These are phyloP conservation scores for Fusarium kyushuense DNA, from an alignment of 2,329 filamentous ascomycete species.

Conservation along the genomic window DNA sequence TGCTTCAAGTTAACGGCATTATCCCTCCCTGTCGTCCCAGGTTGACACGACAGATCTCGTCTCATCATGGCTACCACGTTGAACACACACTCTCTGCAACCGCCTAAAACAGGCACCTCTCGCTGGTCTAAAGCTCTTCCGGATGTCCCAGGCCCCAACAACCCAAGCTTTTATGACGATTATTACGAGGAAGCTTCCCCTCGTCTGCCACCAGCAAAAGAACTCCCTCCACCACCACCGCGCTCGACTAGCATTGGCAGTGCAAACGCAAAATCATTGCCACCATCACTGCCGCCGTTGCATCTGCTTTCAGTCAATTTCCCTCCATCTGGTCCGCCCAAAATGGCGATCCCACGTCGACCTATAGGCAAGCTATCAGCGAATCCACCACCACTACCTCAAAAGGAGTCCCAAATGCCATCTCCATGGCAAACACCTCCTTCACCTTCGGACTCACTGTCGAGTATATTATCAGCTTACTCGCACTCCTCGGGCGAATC, in stretches of 20 bases:
- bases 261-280: conserved; percentile 42
- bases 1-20: conserved; percentile 41
- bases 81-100: conserved; percentile 42
- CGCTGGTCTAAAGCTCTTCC: conserved; percentile 71
- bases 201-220: conserved; percentile 40
- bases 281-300: conserved; percentile 44
- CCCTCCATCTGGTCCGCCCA: conserved; percentile 40
- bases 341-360: conserved; percentile 45
- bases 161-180: conserved; percentile 43
- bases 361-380: conserved; percentile 42
- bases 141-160: conserved; percentile 56
- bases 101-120: conserved; percentile 59
- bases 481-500: conserved; percentile 61
- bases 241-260: conserved; percentile 43
- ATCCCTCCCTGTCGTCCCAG: conserved; percentile 21
- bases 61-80: conserved; percentile 44
- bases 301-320: conserved; percentile 40
- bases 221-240: conserved; percentile 45
- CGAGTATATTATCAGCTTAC: conserved; percentile 68
- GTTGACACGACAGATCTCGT: conserved; percentile 33
- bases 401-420: conserved; percentile 33
- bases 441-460: conserved; percentile 63
- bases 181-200: conserved; percentile 35
- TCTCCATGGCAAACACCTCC: conserved; percentile 40
- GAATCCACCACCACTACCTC: conserved; percentile 29